These are phyloP conservation scores for Lactarius psammicola DNA, from an alignment of 768 basidiomycete genomes.

Conservation along the genomic window DNA sequence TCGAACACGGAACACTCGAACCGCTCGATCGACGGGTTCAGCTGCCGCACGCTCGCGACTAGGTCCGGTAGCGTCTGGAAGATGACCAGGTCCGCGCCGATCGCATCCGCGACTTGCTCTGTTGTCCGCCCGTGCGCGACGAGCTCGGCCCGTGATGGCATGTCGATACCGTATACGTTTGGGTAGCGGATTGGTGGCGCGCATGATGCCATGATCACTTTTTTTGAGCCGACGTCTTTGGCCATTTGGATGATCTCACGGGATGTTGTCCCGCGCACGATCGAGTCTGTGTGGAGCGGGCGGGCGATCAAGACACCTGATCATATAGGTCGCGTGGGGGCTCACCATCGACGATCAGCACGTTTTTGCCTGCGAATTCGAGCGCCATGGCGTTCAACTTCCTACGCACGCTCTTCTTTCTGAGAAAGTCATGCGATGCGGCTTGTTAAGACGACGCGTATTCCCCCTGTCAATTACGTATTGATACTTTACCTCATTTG, in stretches of 20 bases:
- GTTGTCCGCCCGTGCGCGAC: slow-evolving; percentile 98
- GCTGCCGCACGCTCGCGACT: slow-evolving; percentile 76
- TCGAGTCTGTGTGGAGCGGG: slow-evolving; percentile 66
- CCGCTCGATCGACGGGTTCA: slow-evolving; percentile 69
- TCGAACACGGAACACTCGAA: slow-evolving; percentile 99
- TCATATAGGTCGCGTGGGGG: not conserved
- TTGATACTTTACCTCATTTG: slow-evolving; percentile 68
- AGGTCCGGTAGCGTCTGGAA: slow-evolving; percentile 93
- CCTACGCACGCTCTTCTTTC: slow-evolving; percentile 89
- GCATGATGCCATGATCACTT: slow-evolving; percentile 94
- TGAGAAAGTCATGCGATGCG: slow-evolving; percentile 35
- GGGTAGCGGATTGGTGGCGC: slow-evolving; percentile 96
- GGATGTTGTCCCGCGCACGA: slow-evolving; percentile 97
- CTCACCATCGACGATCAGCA: slow-evolving; percentile 92
- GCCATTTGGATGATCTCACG: slow-evolving; percentile 99
- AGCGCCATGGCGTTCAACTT: slow-evolving; percentile 99
- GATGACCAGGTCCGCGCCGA: slow-evolving; percentile 92
- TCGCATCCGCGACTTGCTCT: slow-evolving; percentile 90
- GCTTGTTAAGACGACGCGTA: slow-evolving; percentile 37
- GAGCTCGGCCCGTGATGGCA: slow-evolving; percentile 92
- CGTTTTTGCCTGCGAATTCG: slow-evolving; percentile 83
- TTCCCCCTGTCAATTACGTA: not conserved
- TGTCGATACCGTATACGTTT: slow-evolving; percentile 99
- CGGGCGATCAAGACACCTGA: slow-evolving; percentile 19
- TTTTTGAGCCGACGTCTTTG: slow-evolving; percentile 95